Percentiles rank a stretch among this genome's conserved stretches.
Conservation (phyloP, 108 stramenopile genomes). For the Skeletonema tropicum region DNA sequence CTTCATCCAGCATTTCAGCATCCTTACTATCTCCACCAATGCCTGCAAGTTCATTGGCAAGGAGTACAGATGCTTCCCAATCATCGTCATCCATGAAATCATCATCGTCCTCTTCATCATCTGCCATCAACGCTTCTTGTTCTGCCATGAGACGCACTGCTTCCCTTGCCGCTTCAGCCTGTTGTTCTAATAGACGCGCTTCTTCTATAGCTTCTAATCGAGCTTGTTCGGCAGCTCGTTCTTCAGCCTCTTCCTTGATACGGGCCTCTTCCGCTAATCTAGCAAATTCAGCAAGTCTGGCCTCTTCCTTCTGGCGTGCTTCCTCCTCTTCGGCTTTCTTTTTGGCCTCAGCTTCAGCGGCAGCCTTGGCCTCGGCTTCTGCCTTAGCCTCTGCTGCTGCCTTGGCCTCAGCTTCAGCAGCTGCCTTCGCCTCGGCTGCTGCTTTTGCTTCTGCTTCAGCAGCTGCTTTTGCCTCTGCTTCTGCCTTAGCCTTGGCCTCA, state of each 20-base stretch:
- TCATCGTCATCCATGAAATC: constrained; percentile 35
- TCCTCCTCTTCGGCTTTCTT: constrained; percentile 5
- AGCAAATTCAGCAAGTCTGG: background rate
- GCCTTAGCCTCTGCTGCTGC: constrained; percentile 10
- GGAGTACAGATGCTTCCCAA: constrained; percentile 45
- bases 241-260: constrained; percentile 31
- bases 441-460: constrained; percentile 8
- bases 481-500: constrained; percentile 10
- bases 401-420: constrained; percentile 13
- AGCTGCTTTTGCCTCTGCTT: background rate
- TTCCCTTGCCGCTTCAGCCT: constrained; percentile 23
- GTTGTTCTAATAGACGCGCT: constrained; percentile 33
- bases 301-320: background rate
- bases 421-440: constrained; percentile 17
- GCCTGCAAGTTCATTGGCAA: constrained; percentile 44
- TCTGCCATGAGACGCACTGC: constrained; percentile 7
- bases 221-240: constrained; percentile 13
- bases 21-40: background rate
- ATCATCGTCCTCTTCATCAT: constrained; percentile 34
- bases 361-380: constrained; percentile 14
- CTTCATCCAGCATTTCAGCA: constrained; percentile 20
- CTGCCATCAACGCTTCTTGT: constrained; percentile 7
- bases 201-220: background rate
- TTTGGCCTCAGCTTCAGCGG: constrained; percentile 17
- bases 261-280: constrained; percentile 6